These are phyloP conservation scores for Ophiocordyceps sinensis DNA, from an alignment of 2,329 filamentous ascomycete genomes.

Conservation along the genomic window DNA sequence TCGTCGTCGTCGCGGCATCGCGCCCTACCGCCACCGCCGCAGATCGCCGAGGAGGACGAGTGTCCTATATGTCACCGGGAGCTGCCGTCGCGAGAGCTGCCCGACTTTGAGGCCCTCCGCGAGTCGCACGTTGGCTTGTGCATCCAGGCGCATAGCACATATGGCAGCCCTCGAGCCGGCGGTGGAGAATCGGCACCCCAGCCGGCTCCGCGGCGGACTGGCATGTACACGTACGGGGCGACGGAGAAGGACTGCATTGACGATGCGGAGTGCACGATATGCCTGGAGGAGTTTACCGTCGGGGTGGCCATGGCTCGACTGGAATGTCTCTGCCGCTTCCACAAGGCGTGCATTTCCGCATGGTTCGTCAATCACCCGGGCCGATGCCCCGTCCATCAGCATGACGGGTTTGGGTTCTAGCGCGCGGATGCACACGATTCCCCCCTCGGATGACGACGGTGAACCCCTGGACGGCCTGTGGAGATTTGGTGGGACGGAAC, in stretches of 20 bases:
- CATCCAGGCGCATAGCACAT: slow-evolving; percentile 39
- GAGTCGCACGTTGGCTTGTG: slow-evolving; percentile 45
- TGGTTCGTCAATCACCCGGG: slow-evolving; percentile 51
- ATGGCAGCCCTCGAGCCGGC: slow-evolving; percentile 20
- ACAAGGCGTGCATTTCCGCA: slow-evolving; percentile 42
- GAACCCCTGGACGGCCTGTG: not conserved
- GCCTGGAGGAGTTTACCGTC: slow-evolving; percentile 49
- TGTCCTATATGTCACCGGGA: slow-evolving; percentile 65
- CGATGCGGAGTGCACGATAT: slow-evolving; percentile 53
- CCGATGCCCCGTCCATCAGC: slow-evolving; percentile 51
- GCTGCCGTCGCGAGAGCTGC: slow-evolving; percentile 42
- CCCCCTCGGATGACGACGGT: not conserved
- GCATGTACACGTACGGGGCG: slow-evolving; percentile 49
- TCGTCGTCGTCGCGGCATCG: slow-evolving; percentile 24
- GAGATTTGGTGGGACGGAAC: no score
- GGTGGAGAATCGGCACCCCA: slow-evolving; percentile 10
- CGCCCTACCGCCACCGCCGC: slow-evolving; percentile 28
- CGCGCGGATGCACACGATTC: not conserved
- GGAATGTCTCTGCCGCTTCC: slow-evolving; percentile 53
- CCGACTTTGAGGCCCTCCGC: slow-evolving; percentile 38
- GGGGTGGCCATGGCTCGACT: slow-evolving; percentile 49
- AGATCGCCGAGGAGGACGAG: slow-evolving; percentile 58
- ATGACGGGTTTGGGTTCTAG: slow-evolving; percentile 42
- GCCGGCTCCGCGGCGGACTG: slow-evolving; percentile 31
- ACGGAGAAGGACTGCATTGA: slow-evolving; percentile 58